Evolutionary conservation across 2,329 filamentous ascomycete species (phyloP), one percentile per base, ranked within the genome.

Genomic region (Pseudogymnoascus sp.): DNA sequence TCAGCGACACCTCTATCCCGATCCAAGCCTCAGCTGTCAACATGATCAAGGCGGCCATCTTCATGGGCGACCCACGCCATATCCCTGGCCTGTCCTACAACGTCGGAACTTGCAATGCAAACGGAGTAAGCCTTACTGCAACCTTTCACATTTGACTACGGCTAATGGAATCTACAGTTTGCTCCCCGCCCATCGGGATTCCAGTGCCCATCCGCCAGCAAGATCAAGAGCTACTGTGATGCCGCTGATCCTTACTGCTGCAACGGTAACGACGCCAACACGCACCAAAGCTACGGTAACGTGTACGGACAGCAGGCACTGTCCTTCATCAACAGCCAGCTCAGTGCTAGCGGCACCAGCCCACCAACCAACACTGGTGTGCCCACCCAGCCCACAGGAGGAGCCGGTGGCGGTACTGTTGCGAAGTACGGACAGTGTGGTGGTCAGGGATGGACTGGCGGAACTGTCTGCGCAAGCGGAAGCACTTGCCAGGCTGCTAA

Each of bases 41-140:
- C 3, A 79, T 80, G 69, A 80, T 88, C 67, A 86, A 85, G 72
- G 86, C 83, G 0, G 83, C 80, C 12, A 86, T 88, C 66, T 83
- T 87, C 70, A 82, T 87, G 79, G 86, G 85, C 5, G 80, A 86
- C 68, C 86, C 86, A 3, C 78, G 84, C 63, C 82, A 83, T 67
- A 75, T 78, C 6, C 71, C 74, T 5, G 84, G 84, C 2, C 74
- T 84, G 25, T 72, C 83, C 1, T 88, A 85, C 70, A 79, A 85
- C 59, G 82, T 86, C 58, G 84, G 85, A 25, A 86, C 83, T 7
- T 87, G 84, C 75, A 73, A 68, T 36, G 81, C 82, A 36, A 74
- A 77, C 65, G 84, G 84, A 27, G 84, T 87, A 80, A 77, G 81
- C 78, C 44, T 35, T 33, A 17, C 29, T 35, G 1, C 17, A 15